Evolutionary conservation across 768 basidiomycete species (phyloP), one percentile per base, ranked within the genome.

Genomic region (Flagelloscypha sp.): DNA sequence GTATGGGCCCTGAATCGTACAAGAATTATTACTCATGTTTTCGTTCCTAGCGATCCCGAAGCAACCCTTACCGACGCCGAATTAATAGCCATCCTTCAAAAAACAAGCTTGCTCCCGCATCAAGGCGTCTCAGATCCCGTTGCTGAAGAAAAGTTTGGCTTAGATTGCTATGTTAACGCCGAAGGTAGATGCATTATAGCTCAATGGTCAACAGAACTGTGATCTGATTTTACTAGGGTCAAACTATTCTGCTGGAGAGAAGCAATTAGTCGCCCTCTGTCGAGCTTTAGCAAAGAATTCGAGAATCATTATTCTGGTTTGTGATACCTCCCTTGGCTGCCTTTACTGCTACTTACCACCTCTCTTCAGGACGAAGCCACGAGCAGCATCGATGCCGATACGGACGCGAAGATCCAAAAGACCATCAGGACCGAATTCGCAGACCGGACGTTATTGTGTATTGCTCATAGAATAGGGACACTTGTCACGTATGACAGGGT

Each of bases 401-500:
- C 74, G 6, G 79, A 81, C 45, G 58, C 72, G 3, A 71, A 72
- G 46, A 47, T 81, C 13, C 79, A 81, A 49, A 60, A 60, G 7
- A 78, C 79, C 6, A 83, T 84, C 25, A 70, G 74, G 43, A 63
- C 60, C 3, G 76, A 81, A 45, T 80, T 82, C 40, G 56, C 61
- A 0, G 42, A 61, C 7, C 70, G 72, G 11, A 75, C 75, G 0
- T 52, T 76, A 21, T 49, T 76, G 5, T 74, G 71, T 40, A 74
- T 76, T 15, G 74, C 74, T 0, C 75, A 76, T 48, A 57, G 74
- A 12, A 48, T 77, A 33, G 74, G 76, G 46, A 76, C 75, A 4
- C 74, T 81, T 35, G 67, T 87, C 27, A 69, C 71, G 47, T 83
- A 78, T 43, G 79, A 84, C 47, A 66, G 74, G 15, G 66, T 85